Conservation (phyloP, 2,329 filamentous ascomycete species). For the Aspergillus sp. region DNA sequence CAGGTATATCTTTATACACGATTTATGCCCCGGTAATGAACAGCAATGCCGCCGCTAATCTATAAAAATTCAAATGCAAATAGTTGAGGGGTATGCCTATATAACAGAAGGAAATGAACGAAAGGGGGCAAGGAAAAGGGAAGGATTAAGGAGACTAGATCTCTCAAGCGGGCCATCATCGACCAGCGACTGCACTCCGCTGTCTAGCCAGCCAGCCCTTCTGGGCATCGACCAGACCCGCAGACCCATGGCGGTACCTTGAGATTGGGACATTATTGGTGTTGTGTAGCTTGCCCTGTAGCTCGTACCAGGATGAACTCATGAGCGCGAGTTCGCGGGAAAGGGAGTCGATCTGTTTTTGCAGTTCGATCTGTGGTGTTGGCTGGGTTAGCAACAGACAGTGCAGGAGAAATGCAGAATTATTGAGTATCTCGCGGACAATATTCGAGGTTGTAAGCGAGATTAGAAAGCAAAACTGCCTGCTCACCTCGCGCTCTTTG, state of each 20-base stretch:
- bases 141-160: background rate
- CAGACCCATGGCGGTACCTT: conserved; percentile 44
- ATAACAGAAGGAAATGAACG: background rate
- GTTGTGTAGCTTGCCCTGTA: conserved; percentile 51
- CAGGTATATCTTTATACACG: conserved; percentile 1
- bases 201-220: conserved; percentile 52
- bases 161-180: conserved; percentile 23
- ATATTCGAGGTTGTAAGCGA: background rate
- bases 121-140: background rate
- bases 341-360: conserved; percentile 46
- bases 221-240: conserved; percentile 42
- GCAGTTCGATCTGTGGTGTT: conserved; percentile 43
- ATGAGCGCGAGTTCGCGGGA: conserved; percentile 51
- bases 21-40: background rate
- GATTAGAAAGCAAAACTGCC: background rate
- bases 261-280: conserved; percentile 49
- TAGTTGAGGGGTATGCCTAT: background rate
- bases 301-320: conserved; percentile 53
- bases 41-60: background rate
- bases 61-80: background rate
- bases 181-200: conserved; percentile 46
- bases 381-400: conserved; percentile 20
- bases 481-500: conserved; percentile 46
- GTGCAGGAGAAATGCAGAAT: background rate
- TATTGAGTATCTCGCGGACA: background rate